Evolutionary conservation across 257 asterid species (phyloP).

Genomic region (Forsythia viridissima): DNA sequence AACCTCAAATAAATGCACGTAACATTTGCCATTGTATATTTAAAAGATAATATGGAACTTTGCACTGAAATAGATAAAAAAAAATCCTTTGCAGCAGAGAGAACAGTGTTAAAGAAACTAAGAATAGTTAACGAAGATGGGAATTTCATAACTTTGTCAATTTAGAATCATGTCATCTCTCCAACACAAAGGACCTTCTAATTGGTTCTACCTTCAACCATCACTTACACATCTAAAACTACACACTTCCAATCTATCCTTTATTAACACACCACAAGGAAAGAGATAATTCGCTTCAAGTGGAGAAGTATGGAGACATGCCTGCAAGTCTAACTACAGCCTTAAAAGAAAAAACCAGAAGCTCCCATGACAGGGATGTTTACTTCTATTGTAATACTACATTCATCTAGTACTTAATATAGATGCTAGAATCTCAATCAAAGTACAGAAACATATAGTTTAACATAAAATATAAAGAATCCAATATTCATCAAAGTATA

Average conservation of each 20-base stretch:
- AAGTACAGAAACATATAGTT: not conserved
- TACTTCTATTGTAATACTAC: not conserved
- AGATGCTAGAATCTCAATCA: conserved; percentile 1
- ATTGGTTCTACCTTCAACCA: not conserved
- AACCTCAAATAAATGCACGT: not conserved
- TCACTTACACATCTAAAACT: not conserved
- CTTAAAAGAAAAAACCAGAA: not conserved
- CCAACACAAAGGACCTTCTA: not conserved
- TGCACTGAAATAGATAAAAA: conserved; percentile 5
- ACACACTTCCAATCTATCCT: not conserved
- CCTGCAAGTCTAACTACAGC: not conserved
- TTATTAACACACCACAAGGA: not conserved
- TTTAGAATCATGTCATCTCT: not conserved
- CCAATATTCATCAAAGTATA: not conserved
- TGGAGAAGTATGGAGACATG: not conserved
- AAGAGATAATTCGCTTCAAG: not conserved
- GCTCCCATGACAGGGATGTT: not conserved
- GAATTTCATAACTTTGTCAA: conserved; percentile 3
- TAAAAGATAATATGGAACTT: not conserved
- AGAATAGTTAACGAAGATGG: not conserved
- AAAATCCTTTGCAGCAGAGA: conserved; percentile 1
- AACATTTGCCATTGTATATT: not conserved
- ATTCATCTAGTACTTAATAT: not conserved
- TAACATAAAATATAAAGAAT: not conserved
- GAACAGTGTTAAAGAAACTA: not conserved